Conservation (phyloP, 805 yeast species). For the Yarrowia sp. region DNA sequence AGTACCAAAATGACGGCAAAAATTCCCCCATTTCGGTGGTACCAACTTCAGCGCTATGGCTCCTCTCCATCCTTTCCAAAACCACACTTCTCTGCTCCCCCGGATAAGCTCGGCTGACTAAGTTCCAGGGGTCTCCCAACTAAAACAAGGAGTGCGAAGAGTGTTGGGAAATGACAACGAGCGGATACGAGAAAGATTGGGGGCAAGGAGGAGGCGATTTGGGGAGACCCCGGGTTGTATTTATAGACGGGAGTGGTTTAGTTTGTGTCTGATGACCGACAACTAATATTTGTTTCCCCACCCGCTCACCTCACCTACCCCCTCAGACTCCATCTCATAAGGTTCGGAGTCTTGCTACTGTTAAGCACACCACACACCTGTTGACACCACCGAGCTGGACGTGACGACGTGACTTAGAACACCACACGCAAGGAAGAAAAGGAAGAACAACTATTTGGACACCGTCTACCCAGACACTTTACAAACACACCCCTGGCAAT, state of each 20-base stretch:
- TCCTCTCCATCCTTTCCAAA: no score
- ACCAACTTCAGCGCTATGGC: no score
- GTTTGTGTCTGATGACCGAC: no score
- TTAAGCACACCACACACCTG: slow-evolving; percentile 25
- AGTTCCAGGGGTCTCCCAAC: slow-evolving; percentile 30
- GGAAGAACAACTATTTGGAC: no score
- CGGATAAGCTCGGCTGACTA: slow-evolving; percentile 18
- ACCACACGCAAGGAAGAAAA: no score
- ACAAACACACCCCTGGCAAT: no score
- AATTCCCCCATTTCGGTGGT: no score
- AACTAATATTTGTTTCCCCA: neutral
- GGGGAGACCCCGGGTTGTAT: no score
- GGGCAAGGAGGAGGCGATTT: neutral
- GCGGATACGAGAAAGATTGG: slow-evolving; percentile 4
- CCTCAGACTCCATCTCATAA: neutral
- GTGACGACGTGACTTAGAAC: neutral
- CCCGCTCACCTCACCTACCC: neutral
- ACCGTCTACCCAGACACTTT: no score
- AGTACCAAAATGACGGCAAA: no score
- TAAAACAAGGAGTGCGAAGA: slow-evolving; percentile 21
- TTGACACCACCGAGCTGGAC: slow-evolving; percentile 4
- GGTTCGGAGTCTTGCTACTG: slow-evolving; percentile 29
- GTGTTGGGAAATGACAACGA: slow-evolving; percentile 7
- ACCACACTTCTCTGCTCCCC: no score
- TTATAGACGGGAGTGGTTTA: no score